These are phyloP conservation scores for Russula olivacea DNA, from an alignment of 768 basidiomycete species.

Conservation along the genomic window DNA sequence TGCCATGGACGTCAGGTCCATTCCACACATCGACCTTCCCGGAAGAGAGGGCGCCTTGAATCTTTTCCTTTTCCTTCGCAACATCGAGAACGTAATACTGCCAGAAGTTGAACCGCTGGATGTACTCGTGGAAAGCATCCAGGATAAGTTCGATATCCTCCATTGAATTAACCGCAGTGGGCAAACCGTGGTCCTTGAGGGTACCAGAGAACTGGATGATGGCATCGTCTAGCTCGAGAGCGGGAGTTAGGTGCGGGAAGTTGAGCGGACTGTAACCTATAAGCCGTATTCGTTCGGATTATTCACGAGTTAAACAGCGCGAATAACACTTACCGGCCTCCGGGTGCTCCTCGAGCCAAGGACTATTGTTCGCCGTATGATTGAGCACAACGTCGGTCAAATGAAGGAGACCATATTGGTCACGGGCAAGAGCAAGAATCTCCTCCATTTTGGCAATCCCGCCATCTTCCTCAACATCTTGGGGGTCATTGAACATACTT, in stretches of 20 bases:
- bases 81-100: slow-evolving; percentile 91
- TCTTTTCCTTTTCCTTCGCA: slow-evolving; percentile 51
- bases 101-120: slow-evolving; percentile 75
- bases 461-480: slow-evolving; percentile 38
- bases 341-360: slow-evolving; percentile 89
- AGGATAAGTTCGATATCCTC: slow-evolving; percentile 66
- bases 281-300: background rate
- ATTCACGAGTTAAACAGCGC: background rate
- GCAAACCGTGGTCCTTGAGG: slow-evolving; percentile 61
- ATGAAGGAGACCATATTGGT: slow-evolving; percentile 83
- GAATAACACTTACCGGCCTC: slow-evolving; percentile 70
- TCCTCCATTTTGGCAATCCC: slow-evolving; percentile 55
- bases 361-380: slow-evolving; percentile 91
- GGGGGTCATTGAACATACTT: slow-evolving; percentile 50
- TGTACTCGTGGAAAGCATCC: slow-evolving; percentile 49
- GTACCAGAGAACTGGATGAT: slow-evolving; percentile 74
- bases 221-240: slow-evolving; percentile 84
- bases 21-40: slow-evolving; percentile 50
- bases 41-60: slow-evolving; percentile 49
- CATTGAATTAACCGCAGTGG: slow-evolving; percentile 57
- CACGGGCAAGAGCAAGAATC: slow-evolving; percentile 62
- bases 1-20: slow-evolving; percentile 53
- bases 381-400: slow-evolving; percentile 96
- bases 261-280: slow-evolving; percentile 86
- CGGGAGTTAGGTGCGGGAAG: slow-evolving; percentile 87